phyloP scores from a whole-genome alignment of 2,329 filamentous ascomycete genomes.

The Colletotrichum euphorbiae region DNA sequence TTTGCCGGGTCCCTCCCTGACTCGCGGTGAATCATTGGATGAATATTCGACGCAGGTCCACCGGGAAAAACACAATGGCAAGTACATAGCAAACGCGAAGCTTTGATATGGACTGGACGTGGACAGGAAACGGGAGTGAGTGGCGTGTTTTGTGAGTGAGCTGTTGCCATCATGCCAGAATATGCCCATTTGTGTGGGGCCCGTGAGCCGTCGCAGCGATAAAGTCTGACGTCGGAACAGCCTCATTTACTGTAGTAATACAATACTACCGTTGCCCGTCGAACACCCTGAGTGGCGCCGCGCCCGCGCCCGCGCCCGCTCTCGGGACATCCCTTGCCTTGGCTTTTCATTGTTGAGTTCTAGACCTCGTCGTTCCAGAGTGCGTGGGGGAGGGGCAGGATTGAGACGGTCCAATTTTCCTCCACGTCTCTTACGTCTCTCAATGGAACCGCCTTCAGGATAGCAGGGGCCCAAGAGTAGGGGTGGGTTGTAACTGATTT shows the following conservation, averaged over 20 bases:
- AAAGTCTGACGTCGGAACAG: conserved; percentile 33
- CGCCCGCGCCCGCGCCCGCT: background rate
- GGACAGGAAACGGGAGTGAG: background rate
- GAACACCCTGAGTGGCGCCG: too few relatives aligned
- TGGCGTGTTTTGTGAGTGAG: conserved; percentile 26
- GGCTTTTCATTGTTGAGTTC: background rate
- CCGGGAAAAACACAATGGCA: background rate
- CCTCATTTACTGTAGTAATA: conserved; percentile 6
- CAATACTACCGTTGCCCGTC: too few relatives aligned
- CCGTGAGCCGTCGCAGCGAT: too few relatives aligned
- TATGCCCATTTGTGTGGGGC: background rate
- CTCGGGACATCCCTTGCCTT: conserved; percentile 5
- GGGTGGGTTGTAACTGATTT: too few relatives aligned
- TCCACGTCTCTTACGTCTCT: background rate
- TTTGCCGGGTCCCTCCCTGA: background rate
- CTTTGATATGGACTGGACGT: too few relatives aligned
- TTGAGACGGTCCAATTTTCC: too few relatives aligned
- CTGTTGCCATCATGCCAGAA: conserved; percentile 34
- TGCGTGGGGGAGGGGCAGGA: background rate
- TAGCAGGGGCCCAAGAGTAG: too few relatives aligned
- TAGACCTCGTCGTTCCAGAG: too few relatives aligned
- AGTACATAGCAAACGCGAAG: background rate
- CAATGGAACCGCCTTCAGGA: background rate
- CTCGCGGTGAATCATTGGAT: background rate
- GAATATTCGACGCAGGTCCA: fast-evolving